Evolutionary conservation across 2,329 filamentous ascomycete species (phyloP).

Genomic region (Paecilomyces dactylethromorphus): DNA sequence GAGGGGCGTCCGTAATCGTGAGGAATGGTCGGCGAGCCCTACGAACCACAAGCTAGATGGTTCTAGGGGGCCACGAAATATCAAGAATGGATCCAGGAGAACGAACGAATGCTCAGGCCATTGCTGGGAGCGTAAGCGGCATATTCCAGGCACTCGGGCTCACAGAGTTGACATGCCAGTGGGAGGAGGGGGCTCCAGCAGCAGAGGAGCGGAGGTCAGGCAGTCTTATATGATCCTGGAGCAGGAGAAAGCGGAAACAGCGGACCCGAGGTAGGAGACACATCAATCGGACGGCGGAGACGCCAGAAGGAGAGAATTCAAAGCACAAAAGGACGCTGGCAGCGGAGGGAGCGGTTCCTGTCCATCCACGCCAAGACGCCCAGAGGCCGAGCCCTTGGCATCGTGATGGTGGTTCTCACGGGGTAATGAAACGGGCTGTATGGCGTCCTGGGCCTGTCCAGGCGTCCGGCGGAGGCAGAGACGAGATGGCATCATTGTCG

Average conservation of each 20-base stretch:
- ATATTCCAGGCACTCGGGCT: background rate
- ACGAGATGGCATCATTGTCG: background rate
- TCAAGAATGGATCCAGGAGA: background rate
- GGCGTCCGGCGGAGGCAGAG: background rate
- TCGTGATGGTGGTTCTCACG: conserved; percentile 9
- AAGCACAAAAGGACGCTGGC: conserved; percentile 3
- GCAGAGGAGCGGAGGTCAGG: conserved; percentile 2
- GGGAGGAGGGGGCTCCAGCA: background rate
- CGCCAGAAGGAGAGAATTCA: conserved; percentile 13
- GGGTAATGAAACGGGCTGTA: background rate
- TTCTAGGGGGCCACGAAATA: background rate
- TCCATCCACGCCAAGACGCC: conserved; percentile 19
- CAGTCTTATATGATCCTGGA: conserved; percentile 10
- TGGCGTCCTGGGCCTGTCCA: background rate
- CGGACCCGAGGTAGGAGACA: conserved; percentile 11
- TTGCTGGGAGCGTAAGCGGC: background rate
- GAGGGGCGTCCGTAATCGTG: conserved; percentile 1
- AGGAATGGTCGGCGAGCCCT: background rate
- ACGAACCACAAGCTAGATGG: background rate
- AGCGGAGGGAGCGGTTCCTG: conserved; percentile 19
- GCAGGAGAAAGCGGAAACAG: conserved; percentile 10
- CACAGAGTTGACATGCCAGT: background rate
- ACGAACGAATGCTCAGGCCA: background rate
- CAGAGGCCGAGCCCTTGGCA: conserved; percentile 27
- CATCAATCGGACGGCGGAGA: conserved; percentile 14